These are phyloP conservation scores for Ciborinia camelliae DNA, from an alignment of 2,329 filamentous ascomycete species.

Conservation along the genomic window DNA sequence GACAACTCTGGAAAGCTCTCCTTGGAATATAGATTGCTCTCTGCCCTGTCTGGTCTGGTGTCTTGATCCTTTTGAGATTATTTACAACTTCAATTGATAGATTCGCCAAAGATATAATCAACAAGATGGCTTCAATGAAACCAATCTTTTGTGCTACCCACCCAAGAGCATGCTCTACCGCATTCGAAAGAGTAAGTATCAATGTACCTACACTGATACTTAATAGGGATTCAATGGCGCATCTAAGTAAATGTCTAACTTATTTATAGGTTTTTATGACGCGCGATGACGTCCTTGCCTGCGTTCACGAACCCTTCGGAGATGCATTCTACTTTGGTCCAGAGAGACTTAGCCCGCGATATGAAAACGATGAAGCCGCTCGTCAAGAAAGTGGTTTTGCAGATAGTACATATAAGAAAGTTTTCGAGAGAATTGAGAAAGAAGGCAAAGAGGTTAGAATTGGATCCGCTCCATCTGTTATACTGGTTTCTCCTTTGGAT, in stretches of 20 bases:
- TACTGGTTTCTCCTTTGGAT: neutral
- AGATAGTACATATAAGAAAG: conserved; percentile 68
- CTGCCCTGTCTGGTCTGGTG: neutral
- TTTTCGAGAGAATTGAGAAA: conserved; percentile 71
- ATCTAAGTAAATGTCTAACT: conserved; percentile 14
- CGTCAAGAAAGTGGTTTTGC: conserved; percentile 62
- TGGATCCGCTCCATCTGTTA: conserved; percentile 19
- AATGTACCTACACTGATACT: too few relatives aligned
- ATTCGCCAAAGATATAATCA: conserved; percentile 12
- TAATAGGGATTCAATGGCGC: too few relatives aligned
- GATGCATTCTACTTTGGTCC: conserved; percentile 96
- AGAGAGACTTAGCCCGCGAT: conserved; percentile 78
- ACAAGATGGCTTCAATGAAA: conserved; percentile 63
- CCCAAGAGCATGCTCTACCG: conserved; percentile 91
- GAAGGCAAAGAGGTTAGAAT: conserved; percentile 59
- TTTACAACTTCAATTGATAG: neutral
- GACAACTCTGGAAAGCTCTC: conserved; percentile 21
- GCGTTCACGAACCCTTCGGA: conserved; percentile 92
- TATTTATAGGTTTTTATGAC: conserved; percentile 89
- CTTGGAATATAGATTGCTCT: conserved; percentile 35
- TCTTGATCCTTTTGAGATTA: neutral
- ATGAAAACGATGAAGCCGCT: conserved; percentile 60
- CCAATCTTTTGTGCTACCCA: conserved; percentile 93
- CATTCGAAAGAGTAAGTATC: conserved; percentile 78
- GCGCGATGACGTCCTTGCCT: conserved; percentile 73